Conservation (phyloP, 2,329 filamentous ascomycete species). For the Penicillium freii region DNA sequence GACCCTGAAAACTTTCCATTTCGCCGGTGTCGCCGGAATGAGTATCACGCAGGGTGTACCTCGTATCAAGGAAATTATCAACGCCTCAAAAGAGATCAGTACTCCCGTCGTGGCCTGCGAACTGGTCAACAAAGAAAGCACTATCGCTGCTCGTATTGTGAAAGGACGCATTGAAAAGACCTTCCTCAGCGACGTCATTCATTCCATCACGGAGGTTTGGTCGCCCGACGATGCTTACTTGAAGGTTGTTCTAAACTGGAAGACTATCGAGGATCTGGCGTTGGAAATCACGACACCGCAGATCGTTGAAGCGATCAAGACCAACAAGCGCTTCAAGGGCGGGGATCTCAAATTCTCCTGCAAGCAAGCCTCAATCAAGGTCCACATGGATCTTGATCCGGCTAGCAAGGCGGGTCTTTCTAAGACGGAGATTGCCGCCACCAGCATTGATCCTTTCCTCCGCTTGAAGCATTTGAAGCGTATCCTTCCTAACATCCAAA, state of each 20-base stretch:
- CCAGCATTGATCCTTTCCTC: constrained; percentile 46
- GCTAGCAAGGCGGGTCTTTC: constrained; percentile 35
- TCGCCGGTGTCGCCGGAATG: constrained; percentile 98
- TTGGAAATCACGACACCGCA: constrained; percentile 73
- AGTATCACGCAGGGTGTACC: constrained; percentile 98
- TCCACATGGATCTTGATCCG: constrained; percentile 60
- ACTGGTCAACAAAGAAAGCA: constrained; percentile 69
- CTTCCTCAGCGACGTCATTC: constrained; percentile 75
- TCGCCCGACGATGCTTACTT: constrained; percentile 72
- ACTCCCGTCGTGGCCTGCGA: constrained; percentile 91
- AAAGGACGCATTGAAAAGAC: constrained; percentile 96
- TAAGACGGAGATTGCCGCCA: constrained; percentile 45
- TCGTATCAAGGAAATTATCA: constrained; percentile 99
- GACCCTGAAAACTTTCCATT: constrained; percentile 99
- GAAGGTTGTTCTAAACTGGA: constrained; percentile 75
- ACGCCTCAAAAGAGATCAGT: constrained; percentile 89
- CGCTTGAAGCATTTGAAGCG: constrained; percentile 84
- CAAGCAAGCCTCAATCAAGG: constrained; percentile 60
- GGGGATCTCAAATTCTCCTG: constrained; percentile 62
- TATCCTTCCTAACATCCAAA: constrained; percentile 74
- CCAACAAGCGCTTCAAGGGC: constrained; percentile 71
- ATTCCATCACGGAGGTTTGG: constrained; percentile 85
- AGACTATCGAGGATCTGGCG: constrained; percentile 75
- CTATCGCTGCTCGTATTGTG: constrained; percentile 81
- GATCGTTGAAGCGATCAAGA: constrained; percentile 73